Evolutionary conservation across 768 basidiomycete genomes (phyloP).

Genomic region (Dendrothele bispora): DNA sequence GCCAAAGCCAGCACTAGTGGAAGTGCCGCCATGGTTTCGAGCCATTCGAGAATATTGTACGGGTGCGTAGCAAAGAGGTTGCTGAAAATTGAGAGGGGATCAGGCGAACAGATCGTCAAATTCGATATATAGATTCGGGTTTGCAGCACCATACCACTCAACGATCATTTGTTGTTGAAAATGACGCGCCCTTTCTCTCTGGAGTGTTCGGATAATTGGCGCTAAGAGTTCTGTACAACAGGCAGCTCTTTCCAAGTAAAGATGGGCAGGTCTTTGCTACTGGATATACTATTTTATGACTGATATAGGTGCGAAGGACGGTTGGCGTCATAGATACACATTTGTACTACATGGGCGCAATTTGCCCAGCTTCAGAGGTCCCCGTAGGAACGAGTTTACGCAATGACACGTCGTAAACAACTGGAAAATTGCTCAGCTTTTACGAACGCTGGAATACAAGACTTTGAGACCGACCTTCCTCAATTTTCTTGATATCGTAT

Average conservation of each 20-base stretch:
- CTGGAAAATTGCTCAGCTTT: constrained; percentile 36
- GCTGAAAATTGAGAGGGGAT: constrained; percentile 73
- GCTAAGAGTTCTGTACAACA: too few relatives aligned
- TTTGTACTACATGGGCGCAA: too few relatives aligned
- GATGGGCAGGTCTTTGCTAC: too few relatives aligned
- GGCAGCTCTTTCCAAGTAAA: too few relatives aligned
- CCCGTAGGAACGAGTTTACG: constrained; percentile 56
- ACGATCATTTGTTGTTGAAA: too few relatives aligned
- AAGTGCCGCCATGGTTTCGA: constrained; percentile 18
- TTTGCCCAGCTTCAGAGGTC: too few relatives aligned
- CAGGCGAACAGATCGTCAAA: constrained; percentile 72
- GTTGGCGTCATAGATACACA: too few relatives aligned
- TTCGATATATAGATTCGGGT: constrained; percentile 71
- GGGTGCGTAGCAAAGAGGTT: constrained; percentile 81
- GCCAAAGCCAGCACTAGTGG: constrained; percentile 39
- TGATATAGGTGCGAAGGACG: too few relatives aligned
- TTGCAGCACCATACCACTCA: too few relatives aligned
- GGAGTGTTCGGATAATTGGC: too few relatives aligned
- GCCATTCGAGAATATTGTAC: constrained; percentile 56
- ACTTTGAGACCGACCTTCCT: constrained; percentile 61
- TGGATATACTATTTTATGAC: too few relatives aligned
- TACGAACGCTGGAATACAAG: not conserved
- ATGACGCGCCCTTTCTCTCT: too few relatives aligned
- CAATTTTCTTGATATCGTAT: constrained; percentile 86
- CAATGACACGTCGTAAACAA: constrained; percentile 84